Evolutionary conservation across 768 basidiomycete species (phyloP).

Genomic region (Pholiota microspora): DNA sequence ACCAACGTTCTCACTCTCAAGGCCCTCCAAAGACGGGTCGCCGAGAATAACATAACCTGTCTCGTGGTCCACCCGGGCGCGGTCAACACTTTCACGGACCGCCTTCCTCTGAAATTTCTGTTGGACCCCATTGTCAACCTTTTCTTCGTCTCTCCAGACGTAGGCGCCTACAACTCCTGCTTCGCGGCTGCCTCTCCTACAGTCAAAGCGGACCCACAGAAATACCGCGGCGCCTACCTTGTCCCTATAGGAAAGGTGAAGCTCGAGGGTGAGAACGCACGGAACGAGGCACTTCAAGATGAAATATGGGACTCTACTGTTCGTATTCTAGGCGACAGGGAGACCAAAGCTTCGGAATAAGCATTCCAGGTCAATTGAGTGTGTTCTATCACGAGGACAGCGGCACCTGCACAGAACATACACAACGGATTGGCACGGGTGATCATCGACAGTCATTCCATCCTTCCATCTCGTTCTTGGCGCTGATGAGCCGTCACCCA

Average conservation of each 20-base stretch:
- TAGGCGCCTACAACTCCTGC: constrained; percentile 31
- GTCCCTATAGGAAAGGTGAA: constrained; percentile 28
- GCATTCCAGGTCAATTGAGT: background rate
- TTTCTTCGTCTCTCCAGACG: constrained; percentile 21
- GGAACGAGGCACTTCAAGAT: constrained; percentile 28
- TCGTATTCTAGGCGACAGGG: constrained; percentile 4
- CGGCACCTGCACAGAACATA: background rate
- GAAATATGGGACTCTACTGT: constrained; percentile 37
- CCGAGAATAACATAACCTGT: constrained; percentile 27
- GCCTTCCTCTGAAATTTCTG: constrained; percentile 11
- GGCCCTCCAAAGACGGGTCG: constrained; percentile 42
- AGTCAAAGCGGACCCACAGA: constrained; percentile 28
- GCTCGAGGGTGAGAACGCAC: constrained; percentile 24
- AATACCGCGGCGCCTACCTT: constrained; percentile 36
- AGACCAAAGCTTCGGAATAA: background rate
- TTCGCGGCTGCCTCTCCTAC: constrained; percentile 37
- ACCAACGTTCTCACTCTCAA: constrained; percentile 41
- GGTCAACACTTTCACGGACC: constrained; percentile 29
- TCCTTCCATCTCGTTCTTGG: background rate
- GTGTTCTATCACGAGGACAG: background rate
- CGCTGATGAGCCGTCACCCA: background rate
- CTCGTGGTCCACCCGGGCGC: constrained; percentile 39
- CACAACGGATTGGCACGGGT: background rate
- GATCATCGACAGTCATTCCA: background rate
- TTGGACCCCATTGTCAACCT: constrained; percentile 14